Conservation (phyloP, 805 yeast genomes). For the Kregervanrija pseudodelftensis region DNA sequence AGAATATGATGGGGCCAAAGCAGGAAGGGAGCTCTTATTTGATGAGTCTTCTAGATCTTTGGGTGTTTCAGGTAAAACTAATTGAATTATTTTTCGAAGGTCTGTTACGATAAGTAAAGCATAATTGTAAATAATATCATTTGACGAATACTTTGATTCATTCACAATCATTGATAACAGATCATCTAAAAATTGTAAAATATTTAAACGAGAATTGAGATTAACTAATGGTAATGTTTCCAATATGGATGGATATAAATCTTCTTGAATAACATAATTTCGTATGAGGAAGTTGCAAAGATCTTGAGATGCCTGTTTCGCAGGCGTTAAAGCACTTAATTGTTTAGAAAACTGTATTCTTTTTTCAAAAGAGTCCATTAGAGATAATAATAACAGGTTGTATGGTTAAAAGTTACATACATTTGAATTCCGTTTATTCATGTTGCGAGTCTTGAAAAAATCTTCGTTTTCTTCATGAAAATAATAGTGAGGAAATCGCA, state of each 20-base stretch:
- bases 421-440: too few relatives aligned
- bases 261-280: constrained; percentile 55
- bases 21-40: background rate
- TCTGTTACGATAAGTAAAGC: constrained; percentile 23
- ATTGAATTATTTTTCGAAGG: constrained; percentile 26
- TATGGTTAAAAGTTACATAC: too few relatives aligned
- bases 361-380: constrained; percentile 87
- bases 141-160: constrained; percentile 7
- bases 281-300: constrained; percentile 52
- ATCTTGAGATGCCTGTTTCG: constrained; percentile 41
- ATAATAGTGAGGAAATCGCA: too few relatives aligned
- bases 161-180: constrained; percentile 31
- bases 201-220: constrained; percentile 56
- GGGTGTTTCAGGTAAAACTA: constrained; percentile 29
- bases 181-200: constrained; percentile 66
- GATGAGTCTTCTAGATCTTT: background rate
- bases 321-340: constrained; percentile 58
- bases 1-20: background rate
- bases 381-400: background rate
- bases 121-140: constrained; percentile 9
- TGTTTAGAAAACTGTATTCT: constrained; percentile 66
- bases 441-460: too few relatives aligned
- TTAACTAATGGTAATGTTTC: constrained; percentile 49
- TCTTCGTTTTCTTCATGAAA: too few relatives aligned
- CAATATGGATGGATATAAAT: constrained; percentile 57